A percentile compares a stretch with the other conserved stretches of the same genome.
These are phyloP conservation scores for Gelatoporia subvermispora DNA, from an alignment of 768 basidiomycete species.

Conservation along the genomic window DNA sequence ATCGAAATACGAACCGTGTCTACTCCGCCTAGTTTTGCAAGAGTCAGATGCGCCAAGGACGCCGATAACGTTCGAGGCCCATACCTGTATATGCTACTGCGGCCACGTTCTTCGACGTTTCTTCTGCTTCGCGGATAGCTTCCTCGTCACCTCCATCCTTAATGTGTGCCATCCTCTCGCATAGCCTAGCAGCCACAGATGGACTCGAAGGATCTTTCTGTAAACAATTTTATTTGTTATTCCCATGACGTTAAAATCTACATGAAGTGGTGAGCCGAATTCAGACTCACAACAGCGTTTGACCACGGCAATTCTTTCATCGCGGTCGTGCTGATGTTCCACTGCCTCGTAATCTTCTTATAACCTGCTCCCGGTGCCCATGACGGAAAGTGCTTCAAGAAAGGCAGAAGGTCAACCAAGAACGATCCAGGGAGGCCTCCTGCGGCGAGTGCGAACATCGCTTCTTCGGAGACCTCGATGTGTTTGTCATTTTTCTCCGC, in stretches of 20 bases:
- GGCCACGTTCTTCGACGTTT: background rate
- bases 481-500: slow-evolving; percentile 9
- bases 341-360: background rate
- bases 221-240: no score
- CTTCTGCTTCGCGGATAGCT: background rate
- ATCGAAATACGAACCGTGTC: slow-evolving; percentile 14
- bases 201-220: slow-evolving; percentile 4
- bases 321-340: background rate
- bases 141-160: slow-evolving; percentile 1
- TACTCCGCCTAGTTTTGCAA: slow-evolving; percentile 8
- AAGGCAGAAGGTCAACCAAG: slow-evolving; percentile 2
- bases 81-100: slow-evolving; percentile 4
- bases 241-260: background rate
- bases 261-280: background rate
- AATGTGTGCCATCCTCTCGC: slow-evolving; percentile 15
- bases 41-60: no score
- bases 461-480: background rate
- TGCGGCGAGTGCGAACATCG: background rate
- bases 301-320: slow-evolving; percentile 1
- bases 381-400: slow-evolving; percentile 2
- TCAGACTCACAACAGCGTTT: slow-evolving; percentile 21
- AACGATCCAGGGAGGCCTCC: background rate
- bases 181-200: slow-evolving; percentile 11
- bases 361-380: slow-evolving; percentile 8
- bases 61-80: background rate